Evolutionary conservation across 345 rosid species (phyloP), one percentile per base, ranked within the genome.

Genomic region (Linum trigynum): DNA sequence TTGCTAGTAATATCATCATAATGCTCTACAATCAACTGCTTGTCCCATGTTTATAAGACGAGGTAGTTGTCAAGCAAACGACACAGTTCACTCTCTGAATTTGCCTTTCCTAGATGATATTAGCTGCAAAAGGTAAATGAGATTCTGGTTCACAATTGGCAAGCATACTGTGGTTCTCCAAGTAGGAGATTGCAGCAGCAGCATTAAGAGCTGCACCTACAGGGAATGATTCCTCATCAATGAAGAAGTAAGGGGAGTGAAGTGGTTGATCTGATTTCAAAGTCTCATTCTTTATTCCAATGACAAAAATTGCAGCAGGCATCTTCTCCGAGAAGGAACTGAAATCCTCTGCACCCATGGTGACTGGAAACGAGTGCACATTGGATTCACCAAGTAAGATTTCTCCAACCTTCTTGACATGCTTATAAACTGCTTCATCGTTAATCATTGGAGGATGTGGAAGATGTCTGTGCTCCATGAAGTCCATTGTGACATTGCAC

Each of bases 261-360:
- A 89, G 64, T 35, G 81, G 67, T 35, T 61, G 43, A 74, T 84
- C 79, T 8, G 90, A 78, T 10, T 77, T 77, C 59, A 78, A 41
- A 2, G 83, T 83, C 75, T 84, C 83, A 45, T 89, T 83, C 72
- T 67, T 78, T 23, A 68, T 78, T 42, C 87, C 90, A 1, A 88
- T 64, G 59, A 75, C 84, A 37, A 81, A 86, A 3, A 84, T 79
- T 0, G 82, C 77, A 23, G 90, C 82, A 4, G 85, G 75, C 4
- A 83, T 79, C 79, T 71, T 86, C 73, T 81, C 65, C 3, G 92
- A 75, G 69, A 74, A 88, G 84, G 81, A 84, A 66, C 92, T 86
- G 72, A 86, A 86, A 73, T 86, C 96, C 63, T 86, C 90, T 17
- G 78, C 78, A 55, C 88, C 92, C 88, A 84, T 82, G 15, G 80